Conservation (phyloP, 768 basidiomycete species). For the Amanita phalloides region DNA sequence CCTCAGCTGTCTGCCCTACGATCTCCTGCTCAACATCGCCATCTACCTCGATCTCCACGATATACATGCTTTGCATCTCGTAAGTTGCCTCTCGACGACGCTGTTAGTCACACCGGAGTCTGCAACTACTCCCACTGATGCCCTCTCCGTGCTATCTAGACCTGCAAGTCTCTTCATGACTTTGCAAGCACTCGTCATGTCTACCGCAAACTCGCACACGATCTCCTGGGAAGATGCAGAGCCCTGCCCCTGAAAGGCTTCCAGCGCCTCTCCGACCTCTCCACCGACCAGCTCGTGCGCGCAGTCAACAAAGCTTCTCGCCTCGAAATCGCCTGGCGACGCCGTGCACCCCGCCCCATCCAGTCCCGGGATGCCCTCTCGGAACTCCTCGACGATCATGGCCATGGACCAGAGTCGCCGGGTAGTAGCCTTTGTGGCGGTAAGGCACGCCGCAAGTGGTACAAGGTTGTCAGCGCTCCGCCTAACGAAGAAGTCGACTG, state of each 20-base stretch:
- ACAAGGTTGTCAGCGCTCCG: conserved; percentile 57
- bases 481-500: conserved; percentile 65
- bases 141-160: conserved; percentile 25
- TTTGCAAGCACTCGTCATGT: conserved; percentile 59
- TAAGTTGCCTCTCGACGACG: conserved; percentile 23
- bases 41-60: conserved; percentile 50
- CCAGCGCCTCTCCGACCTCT: conserved; percentile 54
- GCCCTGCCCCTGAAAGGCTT: conserved; percentile 63
- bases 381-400: conserved; percentile 7
- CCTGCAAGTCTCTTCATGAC: conserved; percentile 48
- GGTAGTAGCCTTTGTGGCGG: background rate
- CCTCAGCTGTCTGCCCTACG: conserved; percentile 49
- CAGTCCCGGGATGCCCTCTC: conserved; percentile 8
- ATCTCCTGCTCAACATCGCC: conserved; percentile 59
- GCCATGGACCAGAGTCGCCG: background rate
- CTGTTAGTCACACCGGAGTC: background rate
- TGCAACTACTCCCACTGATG: conserved; percentile 3
- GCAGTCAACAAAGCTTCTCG: conserved; percentile 53
- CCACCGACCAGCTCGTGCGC: conserved; percentile 47
- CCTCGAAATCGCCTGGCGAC: conserved; percentile 53
- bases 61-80: conserved; percentile 49
- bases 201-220: conserved; percentile 52
- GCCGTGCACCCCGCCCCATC: conserved; percentile 45
- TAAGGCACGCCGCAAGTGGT: conserved; percentile 34
- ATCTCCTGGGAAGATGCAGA: conserved; percentile 54